Evolutionary conservation across 495 filamentous ascomycete species (phyloP).

Genomic region (Glutinoglossum americanum): DNA sequence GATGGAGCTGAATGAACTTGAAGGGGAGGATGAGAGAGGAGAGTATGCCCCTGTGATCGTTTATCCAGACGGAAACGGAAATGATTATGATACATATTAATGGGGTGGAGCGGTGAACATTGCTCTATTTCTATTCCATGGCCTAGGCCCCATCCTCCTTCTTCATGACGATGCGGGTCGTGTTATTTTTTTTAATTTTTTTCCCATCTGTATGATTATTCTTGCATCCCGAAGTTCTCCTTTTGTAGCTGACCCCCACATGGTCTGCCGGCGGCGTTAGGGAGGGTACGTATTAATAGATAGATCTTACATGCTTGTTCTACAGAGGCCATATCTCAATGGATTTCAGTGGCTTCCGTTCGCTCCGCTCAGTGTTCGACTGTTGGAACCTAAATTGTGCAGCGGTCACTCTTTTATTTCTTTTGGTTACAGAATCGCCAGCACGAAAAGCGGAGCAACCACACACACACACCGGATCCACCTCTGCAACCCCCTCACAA

Average conservation of each 20-base stretch:
- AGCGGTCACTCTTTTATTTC: background rate
- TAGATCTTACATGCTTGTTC: background rate
- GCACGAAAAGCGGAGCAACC: background rate
- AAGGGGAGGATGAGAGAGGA: conserved; percentile 66
- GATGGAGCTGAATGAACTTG: conserved; percentile 50
- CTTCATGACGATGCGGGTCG: no score
- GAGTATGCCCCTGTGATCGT: conserved; percentile 78
- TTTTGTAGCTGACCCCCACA: no score
- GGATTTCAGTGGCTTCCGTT: no score
- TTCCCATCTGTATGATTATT: no score
- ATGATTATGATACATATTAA: background rate
- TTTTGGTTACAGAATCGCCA: background rate
- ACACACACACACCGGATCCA: background rate
- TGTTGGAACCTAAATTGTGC: background rate
- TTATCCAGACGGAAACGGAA: conserved; percentile 21
- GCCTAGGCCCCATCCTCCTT: no score
- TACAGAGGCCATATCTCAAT: no score
- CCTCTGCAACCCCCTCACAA: background rate
- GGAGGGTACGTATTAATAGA: background rate
- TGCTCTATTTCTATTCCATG: no score
- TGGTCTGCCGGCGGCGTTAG: no score
- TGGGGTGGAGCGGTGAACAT: no score
- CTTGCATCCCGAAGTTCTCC: no score
- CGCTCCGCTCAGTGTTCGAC: no score
- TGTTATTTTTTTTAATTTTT: no score